Evolutionary conservation across 169 alveolate genomes (phyloP).

Genomic region (Eimeria sp.): DNA sequence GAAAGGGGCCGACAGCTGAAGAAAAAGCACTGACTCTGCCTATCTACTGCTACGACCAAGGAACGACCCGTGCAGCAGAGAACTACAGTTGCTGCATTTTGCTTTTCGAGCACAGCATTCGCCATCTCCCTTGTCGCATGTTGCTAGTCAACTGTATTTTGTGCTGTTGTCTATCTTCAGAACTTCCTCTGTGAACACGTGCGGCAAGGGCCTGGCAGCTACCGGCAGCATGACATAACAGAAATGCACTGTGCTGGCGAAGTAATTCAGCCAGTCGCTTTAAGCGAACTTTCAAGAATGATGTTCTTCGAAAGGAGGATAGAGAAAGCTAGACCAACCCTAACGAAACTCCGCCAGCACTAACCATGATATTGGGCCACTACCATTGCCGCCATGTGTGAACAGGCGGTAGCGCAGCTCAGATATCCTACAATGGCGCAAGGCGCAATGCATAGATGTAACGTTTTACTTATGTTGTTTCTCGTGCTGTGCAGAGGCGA

Average conservation of each 20-base stretch:
- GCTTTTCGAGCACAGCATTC: not conserved
- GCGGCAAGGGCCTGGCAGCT: not conserved
- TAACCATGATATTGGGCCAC: not conserved
- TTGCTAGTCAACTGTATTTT: not conserved
- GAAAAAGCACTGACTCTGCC: not conserved
- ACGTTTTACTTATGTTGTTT: not conserved
- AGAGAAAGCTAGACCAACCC: not conserved
- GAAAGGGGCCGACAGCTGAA: slow-evolving; percentile 92
- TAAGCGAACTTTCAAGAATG: not conserved
- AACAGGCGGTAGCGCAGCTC: not conserved
- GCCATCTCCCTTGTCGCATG: not conserved
- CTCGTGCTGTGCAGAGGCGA: not conserved
- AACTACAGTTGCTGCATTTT: not conserved
- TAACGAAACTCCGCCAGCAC: not conserved
- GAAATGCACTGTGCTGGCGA: not conserved
- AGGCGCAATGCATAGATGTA: too few species aligned
- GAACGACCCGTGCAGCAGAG: not conserved
- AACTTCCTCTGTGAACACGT: not conserved
- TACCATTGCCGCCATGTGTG: not conserved
- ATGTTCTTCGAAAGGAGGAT: not conserved
- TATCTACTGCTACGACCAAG: not conserved
- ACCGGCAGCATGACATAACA: not conserved
- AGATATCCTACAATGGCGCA: not conserved
- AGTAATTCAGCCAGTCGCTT: not conserved
- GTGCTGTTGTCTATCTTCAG: not conserved